phyloP scores from a whole-genome alignment of 371 early-diverging fungal genomes.

The Mycotypha africana region DNA sequence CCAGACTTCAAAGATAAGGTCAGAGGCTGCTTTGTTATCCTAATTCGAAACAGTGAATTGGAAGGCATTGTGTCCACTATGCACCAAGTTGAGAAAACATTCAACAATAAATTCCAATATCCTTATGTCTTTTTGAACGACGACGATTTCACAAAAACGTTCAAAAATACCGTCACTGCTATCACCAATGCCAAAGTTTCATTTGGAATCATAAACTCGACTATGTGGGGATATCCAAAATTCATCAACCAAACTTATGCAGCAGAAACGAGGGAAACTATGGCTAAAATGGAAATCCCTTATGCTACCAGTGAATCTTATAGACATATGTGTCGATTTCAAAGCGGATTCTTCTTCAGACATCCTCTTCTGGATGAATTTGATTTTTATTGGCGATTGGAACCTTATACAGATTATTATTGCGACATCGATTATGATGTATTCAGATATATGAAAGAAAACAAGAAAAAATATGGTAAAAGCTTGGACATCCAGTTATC shows the following conservation, averaged over 20 bases:
- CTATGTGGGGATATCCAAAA: slow-evolving; percentile 76
- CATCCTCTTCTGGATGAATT: slow-evolving; percentile 75
- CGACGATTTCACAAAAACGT: slow-evolving; percentile 68
- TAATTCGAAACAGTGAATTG: slow-evolving; percentile 75
- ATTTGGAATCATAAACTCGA: slow-evolving; percentile 52
- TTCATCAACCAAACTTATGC: slow-evolving; percentile 64
- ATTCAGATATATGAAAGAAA: slow-evolving; percentile 74
- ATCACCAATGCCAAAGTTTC: slow-evolving; percentile 44
- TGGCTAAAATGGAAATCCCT: slow-evolving; percentile 57
- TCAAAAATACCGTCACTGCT: slow-evolving; percentile 47
- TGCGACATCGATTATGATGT: slow-evolving; percentile 90
- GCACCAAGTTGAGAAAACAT: slow-evolving; percentile 73
- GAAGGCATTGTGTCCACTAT: slow-evolving; percentile 65
- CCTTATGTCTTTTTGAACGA: slow-evolving; percentile 87
- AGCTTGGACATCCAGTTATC: no score
- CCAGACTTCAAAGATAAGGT: no score
- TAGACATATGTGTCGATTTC: slow-evolving; percentile 87
- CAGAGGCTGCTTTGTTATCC: slow-evolving; percentile 47
- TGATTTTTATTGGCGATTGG: slow-evolving; percentile 95
- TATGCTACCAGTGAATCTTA: slow-evolving; percentile 84
- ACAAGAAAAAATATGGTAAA: slow-evolving; percentile 71
- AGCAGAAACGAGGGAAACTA: slow-evolving; percentile 39
- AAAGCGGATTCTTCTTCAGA: slow-evolving; percentile 80
- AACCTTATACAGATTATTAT: slow-evolving; percentile 84
- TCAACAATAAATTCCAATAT: slow-evolving; percentile 79